Base-by-base conservation (phyloP, 805 yeast genomes). In the Hanseniaspora guilliermondii region DNA sequence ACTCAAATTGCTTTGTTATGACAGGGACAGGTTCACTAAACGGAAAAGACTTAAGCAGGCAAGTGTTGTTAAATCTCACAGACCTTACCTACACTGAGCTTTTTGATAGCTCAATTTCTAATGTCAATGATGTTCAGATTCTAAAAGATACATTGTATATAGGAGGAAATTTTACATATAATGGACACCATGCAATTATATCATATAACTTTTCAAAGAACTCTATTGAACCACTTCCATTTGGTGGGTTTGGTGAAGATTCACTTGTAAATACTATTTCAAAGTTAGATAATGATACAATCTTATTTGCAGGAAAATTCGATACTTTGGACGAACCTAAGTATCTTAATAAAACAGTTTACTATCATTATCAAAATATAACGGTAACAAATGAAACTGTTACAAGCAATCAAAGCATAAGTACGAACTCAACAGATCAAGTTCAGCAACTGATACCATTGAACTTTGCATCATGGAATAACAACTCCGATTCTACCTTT, bases 271-370 rank as follows among this genome's bases (percentile, higher is more conserved):
- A 80, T 57, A 71, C 89, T 7, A 88, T 93, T 17, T 59, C 77
- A 0, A 73, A 74, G 57, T 63, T 78, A 47, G 73, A 72, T 38
- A 61, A 67, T 11, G 66, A 66, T 40, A 80, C 77, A 38, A 72
- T 93, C 7, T 64, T 93, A 12, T 91, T 88, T 69, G 91, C 93
- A 1, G 98, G 98, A 12, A 57, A 68, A 3, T 88, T 93, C 64
- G 62, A 71, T 55, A 76, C 83, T 9, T 68, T 87, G 42, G 87
- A 86, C 7, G 68, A 80, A 54, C 61, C 65, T 5, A 68, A 72
- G 33, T 69, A 77, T 12, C 53, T 64, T 41, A 70, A 70, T 21
- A 58, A 46, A 14, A 55, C 59, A 2, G 61, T 60, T 6, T 54
- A 49, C 25, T 53, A 45, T n/a, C 19, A 27, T 12, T 53, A 47